These are phyloP conservation scores for Filobasidium floriforme DNA, from an alignment of 768 basidiomycete genomes.

Conservation along the genomic window DNA sequence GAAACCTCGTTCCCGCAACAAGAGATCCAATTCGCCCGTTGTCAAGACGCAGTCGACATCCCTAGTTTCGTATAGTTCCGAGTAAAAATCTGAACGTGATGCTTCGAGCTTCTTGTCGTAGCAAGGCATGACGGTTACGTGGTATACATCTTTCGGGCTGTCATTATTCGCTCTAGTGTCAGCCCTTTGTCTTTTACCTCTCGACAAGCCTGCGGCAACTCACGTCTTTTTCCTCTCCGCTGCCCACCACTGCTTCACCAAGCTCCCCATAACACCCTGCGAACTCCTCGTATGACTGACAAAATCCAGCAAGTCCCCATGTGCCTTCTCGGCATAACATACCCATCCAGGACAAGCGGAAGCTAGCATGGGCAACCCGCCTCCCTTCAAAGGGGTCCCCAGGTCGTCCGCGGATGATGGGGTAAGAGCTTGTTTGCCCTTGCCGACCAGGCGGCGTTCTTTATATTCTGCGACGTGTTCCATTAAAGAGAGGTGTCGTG, in stretches of 20 bases:
- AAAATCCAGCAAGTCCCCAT: constrained; percentile 85
- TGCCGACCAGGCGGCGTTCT: constrained; percentile 53
- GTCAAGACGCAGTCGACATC: constrained; percentile 98
- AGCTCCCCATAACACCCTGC: constrained; percentile 85
- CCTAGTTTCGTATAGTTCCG: constrained; percentile 62
- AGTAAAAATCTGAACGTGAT: constrained; percentile 83
- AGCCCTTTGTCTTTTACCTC: neutral
- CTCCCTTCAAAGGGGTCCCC: constrained; percentile 6
- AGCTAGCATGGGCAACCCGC: constrained; percentile 73
- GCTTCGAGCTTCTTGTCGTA: constrained; percentile 99
- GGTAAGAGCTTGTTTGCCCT: constrained; percentile 27
- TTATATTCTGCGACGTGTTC: constrained; percentile 76
- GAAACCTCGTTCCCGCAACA: constrained; percentile 75
- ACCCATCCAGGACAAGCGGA: constrained; percentile 99
- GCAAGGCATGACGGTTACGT: constrained; percentile 97
- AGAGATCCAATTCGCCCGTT: constrained; percentile 80
- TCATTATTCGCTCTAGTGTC: constrained; percentile 37
- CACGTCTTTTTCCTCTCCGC: constrained; percentile 33
- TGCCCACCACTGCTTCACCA: constrained; percentile 85
- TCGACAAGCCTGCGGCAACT: neutral
- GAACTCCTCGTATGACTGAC: constrained; percentile 82
- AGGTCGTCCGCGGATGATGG: neutral
- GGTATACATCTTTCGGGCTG: constrained; percentile 77
- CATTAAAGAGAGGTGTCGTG: constrained; percentile 70
- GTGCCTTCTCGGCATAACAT: constrained; percentile 97